phyloP scores from a whole-genome alignment of 352 stramenopile species.

The Pseudoperonospora humuli region DNA sequence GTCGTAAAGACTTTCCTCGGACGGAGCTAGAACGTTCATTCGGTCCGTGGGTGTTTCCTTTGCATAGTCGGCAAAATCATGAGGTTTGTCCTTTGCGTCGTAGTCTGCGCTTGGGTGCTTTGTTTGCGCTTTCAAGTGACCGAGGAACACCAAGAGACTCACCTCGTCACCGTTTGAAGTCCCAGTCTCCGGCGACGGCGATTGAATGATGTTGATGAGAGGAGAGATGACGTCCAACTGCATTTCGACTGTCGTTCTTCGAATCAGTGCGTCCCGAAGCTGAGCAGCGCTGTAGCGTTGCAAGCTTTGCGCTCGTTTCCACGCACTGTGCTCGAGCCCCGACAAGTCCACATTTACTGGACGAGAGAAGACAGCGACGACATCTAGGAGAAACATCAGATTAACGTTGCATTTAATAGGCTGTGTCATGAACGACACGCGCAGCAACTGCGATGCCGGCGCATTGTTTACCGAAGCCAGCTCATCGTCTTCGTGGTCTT shows the following conservation, averaged over 20 bases:
- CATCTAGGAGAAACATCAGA: constrained; percentile 59
- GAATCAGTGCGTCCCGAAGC: constrained; percentile 53
- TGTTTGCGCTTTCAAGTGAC: constrained; percentile 62
- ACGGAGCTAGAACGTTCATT: constrained; percentile 12
- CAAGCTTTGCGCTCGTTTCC: constrained; percentile 63
- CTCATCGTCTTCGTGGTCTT: constrained; percentile 8
- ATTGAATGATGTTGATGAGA: constrained; percentile 64
- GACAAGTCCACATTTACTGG: constrained; percentile 72
- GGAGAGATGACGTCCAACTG: constrained; percentile 75
- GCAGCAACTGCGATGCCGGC: constrained; percentile 28
- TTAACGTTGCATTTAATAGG: constrained; percentile 77
- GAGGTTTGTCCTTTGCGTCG: constrained; percentile 7
- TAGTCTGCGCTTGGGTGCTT: constrained; percentile 25
- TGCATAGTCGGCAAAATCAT: background rate
- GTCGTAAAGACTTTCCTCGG: constrained; percentile 61
- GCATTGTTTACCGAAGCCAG: constrained; percentile 2
- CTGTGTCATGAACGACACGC: constrained; percentile 67
- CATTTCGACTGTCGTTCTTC: constrained; percentile 65
- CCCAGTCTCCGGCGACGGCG: constrained; percentile 18
- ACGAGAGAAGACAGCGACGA: constrained; percentile 61
- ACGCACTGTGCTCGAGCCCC: constrained; percentile 60
- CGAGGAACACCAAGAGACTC: constrained; percentile 63
- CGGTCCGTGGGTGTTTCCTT: constrained; percentile 6
- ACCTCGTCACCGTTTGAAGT: constrained; percentile 24
- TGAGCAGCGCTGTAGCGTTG: constrained; percentile 73